Conservation (phyloP, 352 stramenopile genomes). For the Phytophthora aleatoria region DNA sequence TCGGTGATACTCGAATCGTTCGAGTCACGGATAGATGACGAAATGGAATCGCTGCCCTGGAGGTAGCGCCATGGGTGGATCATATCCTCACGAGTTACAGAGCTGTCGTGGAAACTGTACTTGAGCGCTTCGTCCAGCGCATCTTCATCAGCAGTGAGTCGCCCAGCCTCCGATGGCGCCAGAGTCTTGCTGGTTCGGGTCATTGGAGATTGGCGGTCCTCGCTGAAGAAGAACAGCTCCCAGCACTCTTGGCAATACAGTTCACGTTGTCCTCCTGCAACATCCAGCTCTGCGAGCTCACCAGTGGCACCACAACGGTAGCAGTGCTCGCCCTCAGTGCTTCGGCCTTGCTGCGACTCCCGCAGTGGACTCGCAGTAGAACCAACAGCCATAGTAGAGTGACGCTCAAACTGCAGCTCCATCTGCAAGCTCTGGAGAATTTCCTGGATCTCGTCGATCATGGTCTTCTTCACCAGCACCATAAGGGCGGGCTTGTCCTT, state of each 20-base stretch:
- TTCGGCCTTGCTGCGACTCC: conserved; percentile 18
- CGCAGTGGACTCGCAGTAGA: conserved; percentile 29
- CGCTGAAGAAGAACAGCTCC: conserved; percentile 76
- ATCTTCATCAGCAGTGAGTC: conserved; percentile 38
- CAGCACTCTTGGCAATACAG: conserved; percentile 80
- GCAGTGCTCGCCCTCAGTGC: conserved; percentile 43
- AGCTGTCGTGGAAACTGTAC: conserved; percentile 83
- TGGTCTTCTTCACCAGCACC: conserved; percentile 71
- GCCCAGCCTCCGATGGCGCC: conserved; percentile 23
- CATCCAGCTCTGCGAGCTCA: conserved; percentile 59
- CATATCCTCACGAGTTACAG: conserved; percentile 54
- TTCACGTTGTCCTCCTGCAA: conserved; percentile 47
- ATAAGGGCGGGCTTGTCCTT: conserved; percentile 58
- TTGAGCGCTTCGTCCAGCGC: conserved; percentile 55
- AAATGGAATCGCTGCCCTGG: conserved; percentile 46
- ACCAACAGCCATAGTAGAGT: conserved; percentile 66
- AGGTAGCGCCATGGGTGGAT: conserved; percentile 61
- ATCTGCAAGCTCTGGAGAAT: conserved; percentile 81
- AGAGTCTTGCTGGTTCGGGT: conserved; percentile 32
- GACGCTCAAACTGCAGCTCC: conserved; percentile 78
- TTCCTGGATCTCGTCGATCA: conserved; percentile 83
- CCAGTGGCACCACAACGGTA: conserved; percentile 58
- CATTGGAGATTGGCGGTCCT: conserved; percentile 35
- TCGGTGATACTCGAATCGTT: conserved; percentile 54
- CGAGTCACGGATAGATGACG: conserved; percentile 63